phyloP scores from a whole-genome alignment of 192 early-diverging fungal species.

The Umbelopsis sp. region DNA sequence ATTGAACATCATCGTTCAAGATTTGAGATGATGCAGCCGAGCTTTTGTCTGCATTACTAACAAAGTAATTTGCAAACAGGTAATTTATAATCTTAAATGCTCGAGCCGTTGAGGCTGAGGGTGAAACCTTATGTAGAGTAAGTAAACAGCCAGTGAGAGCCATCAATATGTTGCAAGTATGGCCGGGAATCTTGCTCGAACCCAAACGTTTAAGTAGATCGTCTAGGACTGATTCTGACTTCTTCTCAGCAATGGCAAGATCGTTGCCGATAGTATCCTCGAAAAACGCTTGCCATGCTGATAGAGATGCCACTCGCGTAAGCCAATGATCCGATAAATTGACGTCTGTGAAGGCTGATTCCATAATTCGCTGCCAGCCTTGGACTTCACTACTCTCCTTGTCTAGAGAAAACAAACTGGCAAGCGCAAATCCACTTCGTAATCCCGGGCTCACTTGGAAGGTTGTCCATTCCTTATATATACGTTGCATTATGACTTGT shows the following conservation, averaged over 20 bases:
- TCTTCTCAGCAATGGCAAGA: conserved; percentile 13
- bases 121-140: background rate
- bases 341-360: conserved; percentile 51
- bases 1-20: conserved; percentile 42
- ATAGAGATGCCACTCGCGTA: conserved; percentile 42
- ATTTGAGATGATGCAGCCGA: conserved; percentile 19
- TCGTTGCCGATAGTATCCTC: conserved; percentile 24
- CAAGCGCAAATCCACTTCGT: conserved; percentile 50
- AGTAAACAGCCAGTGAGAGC: conserved; percentile 30
- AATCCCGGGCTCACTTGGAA: conserved; percentile 54
- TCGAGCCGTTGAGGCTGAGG: background rate
- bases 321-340: conserved; percentile 56
- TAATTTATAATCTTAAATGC: background rate
- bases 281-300: conserved; percentile 53
- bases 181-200: conserved; percentile 34
- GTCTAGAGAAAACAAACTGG: conserved; percentile 26
- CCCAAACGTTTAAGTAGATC: conserved; percentile 29
- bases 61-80: background rate
- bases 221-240: conserved; percentile 1
- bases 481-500: conserved; percentile 5
- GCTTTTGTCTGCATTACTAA: background rate
- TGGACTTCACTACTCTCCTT: background rate
- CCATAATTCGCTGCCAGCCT: conserved; percentile 48
- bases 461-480: conserved; percentile 51
- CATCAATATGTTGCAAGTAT: conserved; percentile 31